Evolutionary conservation across 2,329 filamentous ascomycete species (phyloP), one percentile per base, ranked within the genome.

Genomic region (Nemania sp.): DNA sequence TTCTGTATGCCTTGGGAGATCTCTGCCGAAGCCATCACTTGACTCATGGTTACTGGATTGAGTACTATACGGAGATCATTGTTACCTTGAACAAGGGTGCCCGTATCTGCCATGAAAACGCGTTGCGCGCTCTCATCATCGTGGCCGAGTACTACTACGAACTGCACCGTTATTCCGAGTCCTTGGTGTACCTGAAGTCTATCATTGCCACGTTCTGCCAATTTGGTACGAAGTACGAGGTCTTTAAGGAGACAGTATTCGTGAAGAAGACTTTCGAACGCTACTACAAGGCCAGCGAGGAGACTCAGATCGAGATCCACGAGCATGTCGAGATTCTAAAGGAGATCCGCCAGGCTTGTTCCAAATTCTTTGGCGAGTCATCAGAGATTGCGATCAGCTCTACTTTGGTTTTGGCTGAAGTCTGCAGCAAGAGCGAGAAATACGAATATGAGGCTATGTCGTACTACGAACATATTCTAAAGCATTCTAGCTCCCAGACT

Each of bases 81-180:
- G 30, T 50, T 3, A 28, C 44, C 2, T 23, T 59, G 36, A 59
- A 59, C 11, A 59, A 59, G 12, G 56, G 49, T 15, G 40, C 44
- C 2, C 40, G 30, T 3, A 51, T 59, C 24, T 59, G 53, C 37
- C 52, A 59, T 22, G 56, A 59, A 26, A 17, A 53, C 30, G 56
- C 56, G 14, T 23, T 59, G 9, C 53, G 52, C 0, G 56, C 56
- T 34, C 52, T 59, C 15, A 59, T 52, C 15, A 39, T 59, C 6
- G 46, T 59, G 8, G 56, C 56, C 2, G 56, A 56, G 17, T 56
- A 59, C 24, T 59, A 59, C 45, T 59, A 56, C 22, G 56, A 59
- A 14, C 14, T 55, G 9, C 49, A 56, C 30, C 56, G 56, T 11
- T 59, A 59, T 39, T 48, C 56, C 1, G 56, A 59, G 33, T 52